Evolutionary conservation across 352 stramenopile species (phyloP), one percentile per base, ranked within the genome.

Genomic region (Globisporangium nodosum): DNA sequence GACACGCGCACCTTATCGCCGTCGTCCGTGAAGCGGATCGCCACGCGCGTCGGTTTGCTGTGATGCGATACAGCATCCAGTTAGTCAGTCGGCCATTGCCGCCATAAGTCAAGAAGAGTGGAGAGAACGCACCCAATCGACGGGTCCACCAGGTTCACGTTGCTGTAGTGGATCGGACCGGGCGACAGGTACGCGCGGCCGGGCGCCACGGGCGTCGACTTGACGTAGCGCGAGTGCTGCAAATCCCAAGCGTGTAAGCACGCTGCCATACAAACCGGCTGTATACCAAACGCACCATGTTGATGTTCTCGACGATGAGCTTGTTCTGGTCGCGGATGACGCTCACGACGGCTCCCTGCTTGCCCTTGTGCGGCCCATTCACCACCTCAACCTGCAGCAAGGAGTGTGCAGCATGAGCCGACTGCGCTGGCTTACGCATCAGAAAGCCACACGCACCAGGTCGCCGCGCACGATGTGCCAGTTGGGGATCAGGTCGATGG

Each of bases 1-100:
- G 92, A 92, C 63, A 98, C 90, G 43, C 96, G 85, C 48, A 98
- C 88, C 75, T 98, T 98, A 33, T 95, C 93, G 33, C 94, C 94
- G 47, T 98, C 86, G 24, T 97, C 89, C 49, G 94, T 85, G 64
- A 87, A 96, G 61, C 85, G 81, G 55, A 91, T 89, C 46, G 74
- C 76, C 24, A 95, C 60, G 20, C 84, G 73, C 63, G 85, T 94
- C 47, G 83, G 78, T 58, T 90, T 90, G 61, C 79, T 80, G 53
- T 51, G 49, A 27, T 27, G 5, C 42, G 13, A 20, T 37, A 6
- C 33, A 37, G 5, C 33, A 37, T 12, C 33, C 9, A 11, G 9
- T 37, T 37, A 12, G 6, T 37, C 9, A 37, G 33, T 37, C 24
- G 24, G 24, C 24, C 24, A 27, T 27, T 27, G 1, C 2, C 24